These are phyloP conservation scores for Garcia nutans DNA, from an alignment of 345 rosid species.

Conservation along the genomic window DNA sequence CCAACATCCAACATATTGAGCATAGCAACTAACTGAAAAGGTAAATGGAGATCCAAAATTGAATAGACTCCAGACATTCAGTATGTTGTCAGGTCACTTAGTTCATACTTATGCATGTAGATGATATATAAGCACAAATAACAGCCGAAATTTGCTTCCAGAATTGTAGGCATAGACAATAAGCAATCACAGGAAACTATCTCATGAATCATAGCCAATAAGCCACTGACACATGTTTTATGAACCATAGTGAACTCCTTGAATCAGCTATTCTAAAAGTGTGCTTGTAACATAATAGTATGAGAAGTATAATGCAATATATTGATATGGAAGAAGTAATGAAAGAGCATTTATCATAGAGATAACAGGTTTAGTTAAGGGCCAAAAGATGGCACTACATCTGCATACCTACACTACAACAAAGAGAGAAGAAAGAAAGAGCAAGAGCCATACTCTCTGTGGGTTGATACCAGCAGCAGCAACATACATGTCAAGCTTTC, in stretches of 20 bases:
- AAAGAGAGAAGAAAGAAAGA: background rate
- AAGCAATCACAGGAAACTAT: background rate
- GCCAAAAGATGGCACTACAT: background rate
- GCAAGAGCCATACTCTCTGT: constrained; percentile 61
- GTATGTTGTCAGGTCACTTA: background rate
- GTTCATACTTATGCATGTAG: background rate
- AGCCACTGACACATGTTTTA: background rate
- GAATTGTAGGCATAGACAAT: background rate
- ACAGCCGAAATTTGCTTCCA: background rate
- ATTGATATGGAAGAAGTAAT: no score
- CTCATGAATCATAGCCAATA: background rate
- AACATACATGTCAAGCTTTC: constrained; percentile 97
- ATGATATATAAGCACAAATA: constrained; percentile 10
- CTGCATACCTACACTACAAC: background rate
- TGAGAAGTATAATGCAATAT: no score
- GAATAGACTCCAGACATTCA: background rate
- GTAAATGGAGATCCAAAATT: constrained; percentile 7
- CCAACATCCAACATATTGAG: no score
- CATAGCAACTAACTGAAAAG: background rate
- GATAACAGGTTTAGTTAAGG: no score
- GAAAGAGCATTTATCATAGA: no score
- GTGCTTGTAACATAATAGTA: no score
- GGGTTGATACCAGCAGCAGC: constrained; percentile 98
- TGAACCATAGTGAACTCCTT: background rate
- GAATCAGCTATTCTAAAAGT: background rate